These are phyloP conservation scores for Balansia obtecta DNA, from an alignment of 2,329 filamentous ascomycete species.

Conservation along the genomic window DNA sequence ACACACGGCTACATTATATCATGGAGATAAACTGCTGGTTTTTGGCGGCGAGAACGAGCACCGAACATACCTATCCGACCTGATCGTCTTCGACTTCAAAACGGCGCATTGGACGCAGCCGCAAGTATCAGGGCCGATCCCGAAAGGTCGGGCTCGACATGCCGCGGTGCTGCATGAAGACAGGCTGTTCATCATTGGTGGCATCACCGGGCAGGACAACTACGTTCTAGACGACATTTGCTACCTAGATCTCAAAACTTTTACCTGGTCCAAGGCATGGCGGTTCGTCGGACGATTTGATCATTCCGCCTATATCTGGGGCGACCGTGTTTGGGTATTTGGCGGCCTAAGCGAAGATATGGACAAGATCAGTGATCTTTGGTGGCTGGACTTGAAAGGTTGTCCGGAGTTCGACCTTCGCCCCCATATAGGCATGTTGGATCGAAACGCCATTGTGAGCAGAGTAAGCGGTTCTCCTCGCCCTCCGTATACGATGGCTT, in stretches of 20 bases:
- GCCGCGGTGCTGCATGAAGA: constrained; percentile 92
- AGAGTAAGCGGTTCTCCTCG: constrained; percentile 38
- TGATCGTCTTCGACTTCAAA: constrained; percentile 91
- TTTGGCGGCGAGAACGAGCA: constrained; percentile 98
- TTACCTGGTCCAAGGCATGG: constrained; percentile 95
- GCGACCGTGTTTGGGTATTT: constrained; percentile 90
- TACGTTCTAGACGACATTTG: constrained; percentile 91
- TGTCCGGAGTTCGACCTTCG: constrained; percentile 71
- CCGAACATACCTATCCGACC: constrained; percentile 84
- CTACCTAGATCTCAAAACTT: constrained; percentile 93
- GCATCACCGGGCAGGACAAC: constrained; percentile 88
- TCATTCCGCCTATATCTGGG: constrained; percentile 87
- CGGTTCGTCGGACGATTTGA: constrained; percentile 91
- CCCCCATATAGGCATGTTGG: constrained; percentile 42
- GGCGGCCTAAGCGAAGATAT: constrained; percentile 91
- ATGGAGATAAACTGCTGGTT: constrained; percentile 88
- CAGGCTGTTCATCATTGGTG: constrained; percentile 89
- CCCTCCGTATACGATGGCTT: constrained; percentile 36
- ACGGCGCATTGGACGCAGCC: constrained; percentile 94
- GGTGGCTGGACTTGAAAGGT: constrained; percentile 93
- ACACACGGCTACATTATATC: constrained; percentile 87
- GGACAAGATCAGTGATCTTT: constrained; percentile 91
- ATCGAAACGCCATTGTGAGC: constrained; percentile 30
- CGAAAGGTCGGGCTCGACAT: constrained; percentile 83
- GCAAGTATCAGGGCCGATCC: constrained; percentile 69